Percentiles rank a stretch among this genome's conserved stretches.
Evolutionary conservation across 495 filamentous ascomycete species (phyloP).

Genomic region (Cercophora sp.): DNA sequence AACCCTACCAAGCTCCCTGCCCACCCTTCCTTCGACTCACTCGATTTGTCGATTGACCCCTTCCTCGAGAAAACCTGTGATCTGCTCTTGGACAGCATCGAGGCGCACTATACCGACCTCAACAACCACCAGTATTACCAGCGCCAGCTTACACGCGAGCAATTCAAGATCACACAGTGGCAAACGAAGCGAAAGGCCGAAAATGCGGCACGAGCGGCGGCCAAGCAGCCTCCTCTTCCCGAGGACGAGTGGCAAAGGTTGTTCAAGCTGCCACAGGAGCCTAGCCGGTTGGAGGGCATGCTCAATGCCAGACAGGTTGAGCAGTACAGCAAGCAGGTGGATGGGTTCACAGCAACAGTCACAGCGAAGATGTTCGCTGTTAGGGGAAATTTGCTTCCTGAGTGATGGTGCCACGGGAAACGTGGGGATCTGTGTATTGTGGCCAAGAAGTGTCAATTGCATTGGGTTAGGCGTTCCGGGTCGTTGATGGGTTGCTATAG

Average conservation of each 20-base stretch:
- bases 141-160: constrained; percentile 89
- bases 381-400: constrained; percentile 62
- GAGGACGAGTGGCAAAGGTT: constrained; percentile 98
- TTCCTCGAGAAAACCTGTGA: constrained; percentile 99
- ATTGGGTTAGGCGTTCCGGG: constrained; percentile 34
- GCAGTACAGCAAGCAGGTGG: constrained; percentile 95
- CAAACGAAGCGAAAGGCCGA: constrained; percentile 93
- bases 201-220: constrained; percentile 75
- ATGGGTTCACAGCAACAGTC: constrained; percentile 88
- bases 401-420: constrained; percentile 27
- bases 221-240: constrained; percentile 83
- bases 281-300: constrained; percentile 84
- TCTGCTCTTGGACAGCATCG: constrained; percentile 90
- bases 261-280: constrained; percentile 95
- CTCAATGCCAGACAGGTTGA: constrained; percentile 93
- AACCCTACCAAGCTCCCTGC: constrained; percentile 58
- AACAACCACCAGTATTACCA: constrained; percentile 99
- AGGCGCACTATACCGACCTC: constrained; percentile 94
- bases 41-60: constrained; percentile 92
- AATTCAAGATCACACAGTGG: constrained; percentile 93
- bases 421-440: constrained; percentile 15
- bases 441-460: constrained; percentile 20
- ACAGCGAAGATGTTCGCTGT: constrained; percentile 98
- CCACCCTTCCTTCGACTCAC: constrained; percentile 78
- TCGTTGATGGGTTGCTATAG: constrained; percentile 23